Percentiles rank a stretch among this genome's conserved stretches.
phyloP scores from a whole-genome alignment of 208 protist species.

The Trypanosoma congolense region DNA sequence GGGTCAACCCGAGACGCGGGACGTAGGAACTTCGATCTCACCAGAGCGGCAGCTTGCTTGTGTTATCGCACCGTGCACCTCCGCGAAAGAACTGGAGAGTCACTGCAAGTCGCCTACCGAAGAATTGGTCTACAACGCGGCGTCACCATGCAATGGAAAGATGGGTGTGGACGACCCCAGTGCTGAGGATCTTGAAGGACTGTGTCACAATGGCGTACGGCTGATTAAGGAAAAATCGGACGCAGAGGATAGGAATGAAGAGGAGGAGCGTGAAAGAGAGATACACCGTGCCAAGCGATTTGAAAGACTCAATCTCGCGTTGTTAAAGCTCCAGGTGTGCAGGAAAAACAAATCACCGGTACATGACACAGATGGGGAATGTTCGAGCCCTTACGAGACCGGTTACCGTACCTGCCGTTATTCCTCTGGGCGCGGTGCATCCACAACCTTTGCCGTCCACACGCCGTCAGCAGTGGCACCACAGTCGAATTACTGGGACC shows the following conservation, averaged over 20 bases:
- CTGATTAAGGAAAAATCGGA: neutral
- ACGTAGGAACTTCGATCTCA: no score
- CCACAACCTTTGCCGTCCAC: neutral
- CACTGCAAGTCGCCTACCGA: neutral
- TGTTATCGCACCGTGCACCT: no score
- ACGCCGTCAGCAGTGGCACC: neutral
- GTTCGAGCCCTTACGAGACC: neutral
- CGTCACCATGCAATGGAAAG: neutral
- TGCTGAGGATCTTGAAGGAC: neutral
- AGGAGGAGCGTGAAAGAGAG: neutral
- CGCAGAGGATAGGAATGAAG: neutral
- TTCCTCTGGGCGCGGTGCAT: neutral
- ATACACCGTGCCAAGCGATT: conserved; percentile 4
- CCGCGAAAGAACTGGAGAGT: no score
- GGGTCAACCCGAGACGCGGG: neutral
- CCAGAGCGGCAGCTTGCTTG: no score
- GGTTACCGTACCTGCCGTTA: neutral
- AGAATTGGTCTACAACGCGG: neutral
- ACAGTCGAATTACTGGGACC: neutral
- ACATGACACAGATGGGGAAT: neutral
- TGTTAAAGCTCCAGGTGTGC: conserved; percentile 1
- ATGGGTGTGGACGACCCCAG: neutral
- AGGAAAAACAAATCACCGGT: neutral
- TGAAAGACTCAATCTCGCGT: conserved; percentile 12
- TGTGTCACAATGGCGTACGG: neutral